Base-by-base conservation (phyloP, 2,329 filamentous ascomycete genomes). In the Monilinia polystroma region DNA sequence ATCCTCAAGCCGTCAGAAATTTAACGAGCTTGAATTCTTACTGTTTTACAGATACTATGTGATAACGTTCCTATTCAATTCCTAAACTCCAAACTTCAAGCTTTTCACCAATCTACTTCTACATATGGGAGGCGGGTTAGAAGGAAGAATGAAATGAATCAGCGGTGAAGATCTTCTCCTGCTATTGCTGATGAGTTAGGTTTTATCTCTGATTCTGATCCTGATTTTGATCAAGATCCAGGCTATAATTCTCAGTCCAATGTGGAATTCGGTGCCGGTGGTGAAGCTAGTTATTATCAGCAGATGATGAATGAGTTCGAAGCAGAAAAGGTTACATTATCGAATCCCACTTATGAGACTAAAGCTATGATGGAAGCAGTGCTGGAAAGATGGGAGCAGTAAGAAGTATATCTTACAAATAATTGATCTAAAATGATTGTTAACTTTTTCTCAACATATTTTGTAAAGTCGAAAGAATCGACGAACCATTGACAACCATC, bases 271-370 rank as follows among this genome's bases (percentile, higher is more conserved):
- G 69, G 70, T 58, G 70, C 68, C 43, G 67, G 67, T 60, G 49
- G 41, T 68, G 63, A 68, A 64, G 49, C 66, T 35, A 64, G 64
- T 62, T 71, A 69, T 69, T 70, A 70, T 51, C 45, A 29, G 29
- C 29, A 29, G 29, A 29, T 29, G 29, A 29, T 29, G 2, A 29
- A 29, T 29, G 29, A 29, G 29, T 29, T 29, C 4, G 29, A 29
- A 29, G 29, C 29, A 29, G 29, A 29, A 29, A 4, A 2, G 29
- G 29, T 29, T 29, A 29, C 29, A 29, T 29, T 29, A 29, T 29
- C 29, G 29, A 29, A 29, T 4, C 29, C 29, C 4, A 29, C 3
- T 4, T 3, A 29, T 29, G 29, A 29, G 29, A 29, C 29, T 29
- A 29, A 29, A 29, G 29, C 29, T 29, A 29, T 29, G 29, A 29